Percentiles rank a stretch among this genome's conserved stretches.
phyloP scores from a whole-genome alignment of 139 green algal species.

The Auxenochlorella pyrenoidosa region DNA sequence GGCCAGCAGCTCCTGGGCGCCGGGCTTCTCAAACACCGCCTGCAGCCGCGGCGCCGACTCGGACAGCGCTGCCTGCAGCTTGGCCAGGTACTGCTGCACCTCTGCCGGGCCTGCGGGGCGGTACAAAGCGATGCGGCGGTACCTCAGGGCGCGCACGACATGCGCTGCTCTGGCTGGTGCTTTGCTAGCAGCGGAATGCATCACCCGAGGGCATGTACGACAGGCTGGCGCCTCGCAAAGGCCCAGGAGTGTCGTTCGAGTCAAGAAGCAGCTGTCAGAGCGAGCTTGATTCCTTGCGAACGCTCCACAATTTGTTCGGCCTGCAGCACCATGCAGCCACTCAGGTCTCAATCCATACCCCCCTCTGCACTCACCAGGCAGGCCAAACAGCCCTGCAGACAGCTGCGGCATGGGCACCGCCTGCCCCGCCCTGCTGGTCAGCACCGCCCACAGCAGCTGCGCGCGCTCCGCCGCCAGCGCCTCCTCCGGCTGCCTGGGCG shows the following conservation, averaged over 20 bases:
- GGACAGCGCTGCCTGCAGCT: conserved; percentile 40
- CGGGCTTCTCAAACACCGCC: conserved; percentile 60
- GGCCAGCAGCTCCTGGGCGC: conserved; percentile 65
- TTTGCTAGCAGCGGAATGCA: too few species aligned
- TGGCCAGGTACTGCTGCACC: conserved; percentile 48
- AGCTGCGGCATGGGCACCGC: conserved; percentile 36
- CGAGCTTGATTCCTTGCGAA: too few species aligned
- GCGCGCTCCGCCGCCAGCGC: conserved; percentile 51
- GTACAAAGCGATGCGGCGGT: too few species aligned
- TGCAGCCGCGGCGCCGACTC: conserved; percentile 51
- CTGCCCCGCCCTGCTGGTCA: conserved; percentile 8
- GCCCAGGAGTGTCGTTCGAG: too few species aligned
- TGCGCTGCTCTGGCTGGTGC: too few species aligned
- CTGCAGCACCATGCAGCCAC: too few species aligned
- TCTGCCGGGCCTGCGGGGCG: conserved; percentile 53
- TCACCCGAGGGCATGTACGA: too few species aligned
- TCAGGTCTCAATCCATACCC: too few species aligned
- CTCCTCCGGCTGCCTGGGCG: conserved; percentile 68
- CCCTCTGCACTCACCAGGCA: background rate
- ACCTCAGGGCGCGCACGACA: too few species aligned
- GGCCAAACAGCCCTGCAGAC: background rate
- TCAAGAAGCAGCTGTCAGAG: too few species aligned
- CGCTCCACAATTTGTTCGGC: too few species aligned
- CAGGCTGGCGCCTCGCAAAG: too few species aligned
- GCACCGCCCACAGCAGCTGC: conserved; percentile 50